Base-by-base conservation (phyloP, 2,329 filamentous ascomycete species). In the Canariomyces notabilis region DNA sequence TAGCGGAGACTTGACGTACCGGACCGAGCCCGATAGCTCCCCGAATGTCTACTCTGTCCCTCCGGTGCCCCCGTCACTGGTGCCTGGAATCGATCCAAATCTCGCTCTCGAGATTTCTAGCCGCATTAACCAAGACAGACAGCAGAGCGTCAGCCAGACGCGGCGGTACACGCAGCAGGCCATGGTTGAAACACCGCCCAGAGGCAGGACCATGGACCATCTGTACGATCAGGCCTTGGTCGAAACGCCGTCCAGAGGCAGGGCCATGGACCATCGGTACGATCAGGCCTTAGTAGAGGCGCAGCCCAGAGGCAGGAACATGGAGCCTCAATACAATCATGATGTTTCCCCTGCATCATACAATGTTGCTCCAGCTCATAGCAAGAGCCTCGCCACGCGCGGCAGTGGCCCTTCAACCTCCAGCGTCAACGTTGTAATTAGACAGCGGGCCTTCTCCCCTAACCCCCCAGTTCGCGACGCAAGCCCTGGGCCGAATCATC, bases 81-180 rank as follows among this genome's bases (percentile, higher is more conserved):
- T 83, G 6, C 76, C 80, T n/a, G 80, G 79, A 3, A 68, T 80
- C 20, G 79, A 83, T 50, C 76, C 77, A 3, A 61, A 60, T 15
- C 64, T 81, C 29, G 72, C 77, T 1, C 72, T 75, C 44, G 77
- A 83, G 55, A 68, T 80, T n/a, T 67, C 75, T 1, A 75, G 80
- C 2, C 70, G 75, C n/a, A 73, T 78, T 39, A 72, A 79, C 37
- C 71, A 79, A 37, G 79, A 80, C 18, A 72, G 73, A 43, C 71
- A 69, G 6, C 65, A 48, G 34, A n/a, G n/a, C n/a, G 15, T 31
- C 20, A 43, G 69, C 20, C 70, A 73, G 31, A 29, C 40, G 19
- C 62, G 67, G 33, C 69, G 71, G 42, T 72, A 79, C 52, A 67
- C 70, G 37, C 66, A 70, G 57, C 59, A 64, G 16, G 59, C 64